These are phyloP conservation scores for Trichoderma parareesei DNA, from an alignment of 495 filamentous ascomycete genomes.

Conservation along the genomic window DNA sequence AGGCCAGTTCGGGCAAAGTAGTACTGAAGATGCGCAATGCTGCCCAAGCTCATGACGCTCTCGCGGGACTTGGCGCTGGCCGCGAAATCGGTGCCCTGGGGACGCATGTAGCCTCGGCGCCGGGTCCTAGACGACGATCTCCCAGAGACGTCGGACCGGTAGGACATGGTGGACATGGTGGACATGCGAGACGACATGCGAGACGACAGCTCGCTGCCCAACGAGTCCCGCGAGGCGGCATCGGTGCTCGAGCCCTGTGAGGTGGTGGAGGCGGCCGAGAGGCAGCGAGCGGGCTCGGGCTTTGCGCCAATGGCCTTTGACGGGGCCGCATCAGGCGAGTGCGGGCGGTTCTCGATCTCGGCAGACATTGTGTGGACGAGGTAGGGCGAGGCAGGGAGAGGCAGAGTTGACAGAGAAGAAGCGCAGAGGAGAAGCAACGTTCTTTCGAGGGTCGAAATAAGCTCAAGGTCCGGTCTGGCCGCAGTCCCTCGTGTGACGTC, in stretches of 20 bases:
- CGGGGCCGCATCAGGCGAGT: conserved; percentile 59
- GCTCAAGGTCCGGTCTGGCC: neutral
- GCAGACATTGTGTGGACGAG: conserved; percentile 27
- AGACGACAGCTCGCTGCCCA: conserved; percentile 42
- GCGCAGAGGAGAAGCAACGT: neutral
- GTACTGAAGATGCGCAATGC: conserved; percentile 95
- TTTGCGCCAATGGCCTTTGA: conserved; percentile 56
- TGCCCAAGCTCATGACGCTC: conserved; percentile 90
- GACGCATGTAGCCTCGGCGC: conserved; percentile 80
- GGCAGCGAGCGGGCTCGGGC: conserved; percentile 58
- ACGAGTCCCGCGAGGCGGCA: conserved; percentile 45
- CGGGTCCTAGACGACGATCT: conserved; percentile 42
- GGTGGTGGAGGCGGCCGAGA: conserved; percentile 67
- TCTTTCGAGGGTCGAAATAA: too few relatives aligned
- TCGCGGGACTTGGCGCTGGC: conserved; percentile 82
- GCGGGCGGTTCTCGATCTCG: conserved; percentile 36
- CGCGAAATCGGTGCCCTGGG: conserved; percentile 84
- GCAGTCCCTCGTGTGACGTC: neutral
- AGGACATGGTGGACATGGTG: conserved; percentile 32
- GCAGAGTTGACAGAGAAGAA: neutral
- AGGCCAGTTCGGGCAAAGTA: conserved; percentile 95
- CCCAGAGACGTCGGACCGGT: conserved; percentile 36
- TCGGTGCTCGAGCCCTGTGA: conserved; percentile 48
- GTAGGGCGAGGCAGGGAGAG: neutral
- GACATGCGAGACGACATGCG: conserved; percentile 32